Base-by-base conservation (phyloP, 495 filamentous ascomycete species). In the Penicillium soppii region DNA sequence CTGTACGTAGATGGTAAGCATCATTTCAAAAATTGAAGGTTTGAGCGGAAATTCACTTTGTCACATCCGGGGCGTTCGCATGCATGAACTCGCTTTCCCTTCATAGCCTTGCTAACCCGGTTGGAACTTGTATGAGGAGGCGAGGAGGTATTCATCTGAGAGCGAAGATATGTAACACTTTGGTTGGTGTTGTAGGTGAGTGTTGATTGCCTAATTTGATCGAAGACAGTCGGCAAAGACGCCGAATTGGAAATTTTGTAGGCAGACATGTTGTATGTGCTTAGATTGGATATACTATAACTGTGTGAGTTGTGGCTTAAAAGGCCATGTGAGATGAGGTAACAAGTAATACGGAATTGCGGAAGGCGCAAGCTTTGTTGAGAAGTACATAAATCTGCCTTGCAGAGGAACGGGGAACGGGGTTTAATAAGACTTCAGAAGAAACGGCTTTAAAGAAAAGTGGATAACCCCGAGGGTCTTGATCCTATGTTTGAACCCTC, bases 71-170 rank as follows among this genome's bases (percentile, higher is more conserved):
- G 70, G 35, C 58, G 71, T 25, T 86, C 77, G 63, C 87, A 90
- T 1, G 75, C 77, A 63, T 90, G 87, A 10, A 90, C 87, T 20
- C 83, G 84, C 38, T 88, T 79, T 7, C 87, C 87, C 63, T 90
- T 90, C 75, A 87, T 88, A 7, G 87, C 87, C 57, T 84, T 83
- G 67, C 87, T 90, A 30, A 89, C 81, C 32, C 87, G 84, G 40
- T 83, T 78, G 15, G 86, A 22, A 3, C 15, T 49, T 41, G 36
- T 32, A 1, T 19, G 20, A 3, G 35, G 9, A 4, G 26, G 10
- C 25, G 46, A 30, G 4, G 21, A 15, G 0, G 37, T 5, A 2
- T 40, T 33, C 1, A 1, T 32, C 8, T 9, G 26, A 0, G 36
- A 5, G 13, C 13, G 7, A 2, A 16, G 17, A 23, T 41, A 41